phyloP scores from a whole-genome alignment of 176 grass and related monocot species.

The Rhynchospora breviuscula region DNA sequence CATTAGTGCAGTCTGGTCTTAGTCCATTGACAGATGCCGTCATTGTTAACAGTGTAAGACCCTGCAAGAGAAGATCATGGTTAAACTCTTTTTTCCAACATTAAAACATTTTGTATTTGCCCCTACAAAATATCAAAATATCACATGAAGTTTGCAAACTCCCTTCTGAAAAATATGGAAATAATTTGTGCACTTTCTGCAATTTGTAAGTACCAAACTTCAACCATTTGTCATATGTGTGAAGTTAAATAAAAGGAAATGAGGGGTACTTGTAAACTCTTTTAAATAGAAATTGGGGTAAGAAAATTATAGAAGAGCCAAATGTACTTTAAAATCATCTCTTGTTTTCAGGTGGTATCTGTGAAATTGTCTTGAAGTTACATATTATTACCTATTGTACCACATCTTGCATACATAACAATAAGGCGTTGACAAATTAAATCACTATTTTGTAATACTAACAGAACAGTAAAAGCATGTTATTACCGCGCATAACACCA shows the following conservation, averaged over 20 bases:
- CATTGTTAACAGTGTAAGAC: slow-evolving; percentile 52
- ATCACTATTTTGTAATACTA: background rate
- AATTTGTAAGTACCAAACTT: no score
- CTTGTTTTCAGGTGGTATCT: background rate
- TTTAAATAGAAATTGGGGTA: background rate
- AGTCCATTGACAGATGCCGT: slow-evolving; percentile 50
- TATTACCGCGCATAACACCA: background rate
- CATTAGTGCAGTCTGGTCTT: slow-evolving; percentile 33
- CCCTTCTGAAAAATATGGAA: no score
- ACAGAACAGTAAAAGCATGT: no score
- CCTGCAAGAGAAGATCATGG: slow-evolving; percentile 21
- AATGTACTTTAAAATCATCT: background rate
- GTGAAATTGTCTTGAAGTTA: no score
- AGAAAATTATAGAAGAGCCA: background rate
- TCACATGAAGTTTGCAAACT: background rate
- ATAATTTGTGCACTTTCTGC: no score
- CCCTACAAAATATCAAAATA: background rate
- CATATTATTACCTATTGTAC: no score
- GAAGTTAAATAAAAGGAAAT: background rate
- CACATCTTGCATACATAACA: background rate
- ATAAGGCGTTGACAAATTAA: background rate
- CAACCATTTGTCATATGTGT: no score
- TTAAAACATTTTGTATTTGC: background rate
- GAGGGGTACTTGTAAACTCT: background rate
- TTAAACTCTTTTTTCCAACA: no score